Evolutionary conservation across 192 early-diverging fungal species (phyloP).

Genomic region (Backusella morwellensis): DNA sequence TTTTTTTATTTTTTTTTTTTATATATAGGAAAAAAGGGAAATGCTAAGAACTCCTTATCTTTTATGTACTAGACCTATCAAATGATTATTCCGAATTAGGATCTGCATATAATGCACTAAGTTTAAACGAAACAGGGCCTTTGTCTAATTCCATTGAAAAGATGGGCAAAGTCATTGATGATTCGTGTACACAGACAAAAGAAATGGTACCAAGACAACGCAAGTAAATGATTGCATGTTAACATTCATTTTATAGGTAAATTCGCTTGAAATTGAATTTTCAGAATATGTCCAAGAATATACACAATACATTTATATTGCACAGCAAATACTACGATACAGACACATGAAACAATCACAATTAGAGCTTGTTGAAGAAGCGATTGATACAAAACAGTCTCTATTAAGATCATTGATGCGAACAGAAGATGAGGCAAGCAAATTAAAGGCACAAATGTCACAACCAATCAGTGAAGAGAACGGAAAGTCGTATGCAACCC

Average conservation of each 20-base stretch:
- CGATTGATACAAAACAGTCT: not conserved
- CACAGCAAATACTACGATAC: not conserved
- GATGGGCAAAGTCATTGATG: conserved; percentile 2
- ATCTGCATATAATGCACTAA: conserved; percentile 5
- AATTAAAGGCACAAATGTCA: not conserved
- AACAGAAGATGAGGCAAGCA: conserved; percentile 2
- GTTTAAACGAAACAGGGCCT: conserved; percentile 8
- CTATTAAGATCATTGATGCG: not conserved
- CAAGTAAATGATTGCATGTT: not conserved
- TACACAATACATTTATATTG: conserved; percentile 8
- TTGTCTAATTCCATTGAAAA: not conserved
- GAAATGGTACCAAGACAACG: not conserved
- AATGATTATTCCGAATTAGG: conserved; percentile 6
- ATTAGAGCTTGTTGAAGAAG: not conserved
- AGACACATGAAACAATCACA: conserved; percentile 7
- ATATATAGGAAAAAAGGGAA: not conserved
- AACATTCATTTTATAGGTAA: not conserved
- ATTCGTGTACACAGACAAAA: not conserved
- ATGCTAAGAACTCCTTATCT: not conserved
- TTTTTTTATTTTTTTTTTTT: not conserved
- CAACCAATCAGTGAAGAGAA: not conserved
- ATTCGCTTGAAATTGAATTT: conserved; percentile 4
- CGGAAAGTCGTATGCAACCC: not conserved
- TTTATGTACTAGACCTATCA: not conserved
- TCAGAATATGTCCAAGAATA: conserved; percentile 11